Conservation (phyloP, 306 rosid species). For the Boehmeria nivea region DNA sequence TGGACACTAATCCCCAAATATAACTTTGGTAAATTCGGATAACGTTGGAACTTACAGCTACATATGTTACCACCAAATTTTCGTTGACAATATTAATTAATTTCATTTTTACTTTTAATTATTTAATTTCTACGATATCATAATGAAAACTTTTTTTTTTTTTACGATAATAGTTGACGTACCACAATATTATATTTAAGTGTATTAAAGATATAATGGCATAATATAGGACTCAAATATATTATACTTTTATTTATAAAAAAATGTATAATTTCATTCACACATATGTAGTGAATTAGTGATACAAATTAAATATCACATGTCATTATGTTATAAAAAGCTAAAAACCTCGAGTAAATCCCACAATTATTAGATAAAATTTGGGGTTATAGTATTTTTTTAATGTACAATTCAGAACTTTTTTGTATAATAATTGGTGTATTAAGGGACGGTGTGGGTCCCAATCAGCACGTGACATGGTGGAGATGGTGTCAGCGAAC, state of each 20-base stretch:
- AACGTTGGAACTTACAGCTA: constrained; percentile 26
- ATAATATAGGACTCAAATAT: no score
- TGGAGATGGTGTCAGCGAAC: constrained; percentile 68
- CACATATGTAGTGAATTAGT: no score
- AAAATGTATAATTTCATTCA: no score
- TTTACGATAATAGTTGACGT: no score
- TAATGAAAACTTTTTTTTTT: no score
- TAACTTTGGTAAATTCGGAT: constrained; percentile 31
- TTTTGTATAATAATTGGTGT: neutral
- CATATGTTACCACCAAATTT: constrained; percentile 24
- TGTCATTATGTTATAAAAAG: no score
- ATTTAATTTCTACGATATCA: no score
- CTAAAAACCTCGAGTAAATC: constrained; percentile 3
- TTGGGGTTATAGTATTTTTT: neutral
- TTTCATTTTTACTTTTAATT: neutral
- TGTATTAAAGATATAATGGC: no score
- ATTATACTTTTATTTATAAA: no score
- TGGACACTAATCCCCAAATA: constrained; percentile 51
- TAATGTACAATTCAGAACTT: neutral
- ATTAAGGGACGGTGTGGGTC: constrained; percentile 31
- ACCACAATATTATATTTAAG: no score
- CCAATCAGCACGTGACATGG: constrained; percentile 64
- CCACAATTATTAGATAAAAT: neutral
- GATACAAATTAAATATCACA: neutral
- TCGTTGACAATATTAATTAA: constrained; percentile 18